Evolutionary conservation across 331 rosid species (phyloP), one percentile per base, ranked within the genome.

Genomic region (Ulmus americana): DNA sequence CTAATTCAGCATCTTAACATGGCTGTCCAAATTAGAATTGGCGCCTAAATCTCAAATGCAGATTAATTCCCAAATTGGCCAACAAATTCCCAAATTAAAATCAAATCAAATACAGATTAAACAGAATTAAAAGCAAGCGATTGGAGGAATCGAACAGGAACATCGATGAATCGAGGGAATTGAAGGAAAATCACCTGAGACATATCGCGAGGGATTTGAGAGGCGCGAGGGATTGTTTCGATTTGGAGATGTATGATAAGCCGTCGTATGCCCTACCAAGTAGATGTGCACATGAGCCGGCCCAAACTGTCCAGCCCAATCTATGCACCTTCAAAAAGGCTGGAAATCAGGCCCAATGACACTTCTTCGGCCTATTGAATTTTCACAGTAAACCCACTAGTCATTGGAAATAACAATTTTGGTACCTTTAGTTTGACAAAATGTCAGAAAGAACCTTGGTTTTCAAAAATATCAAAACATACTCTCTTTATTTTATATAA

Each of bases 161-260:
- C 5, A 47, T 28, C 5, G 44, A 9, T 51, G 40, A 59, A 73
- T 8, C 6, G 46, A 59, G 20, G 1, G 63, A 76, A 60, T 12
- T 50, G 18, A 52, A 18, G 43, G 20, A 65, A 0, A 35, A 46
- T 76, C 71, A 90, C 97, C 97, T 85, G 95, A 80, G 97, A 90
- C 97, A 90, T 90, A 55, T 64, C 72, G 77, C 6, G 20, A 74
- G 64, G 22, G 55, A 54, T 40, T 42, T 6, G 50, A n/a, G 39
- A 43, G n/a, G n/a, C 55, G 55, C 58, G 67, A 63, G 71, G 57
- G 5, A 10, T 42, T 55, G 44, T 10, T 44, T 35, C 9, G 18
- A 11, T 58, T 0, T 40, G 38, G 43, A 12, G 14, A 28, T 28
- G 35, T 28, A 28, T 28, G 35, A 3, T 2, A 28, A 2, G 35